A percentile compares a stretch with the other conserved stretches of the same genome.
These are phyloP conservation scores for Prunus yedoensis DNA, from an alignment of 331 rosid genomes.

Conservation along the genomic window DNA sequence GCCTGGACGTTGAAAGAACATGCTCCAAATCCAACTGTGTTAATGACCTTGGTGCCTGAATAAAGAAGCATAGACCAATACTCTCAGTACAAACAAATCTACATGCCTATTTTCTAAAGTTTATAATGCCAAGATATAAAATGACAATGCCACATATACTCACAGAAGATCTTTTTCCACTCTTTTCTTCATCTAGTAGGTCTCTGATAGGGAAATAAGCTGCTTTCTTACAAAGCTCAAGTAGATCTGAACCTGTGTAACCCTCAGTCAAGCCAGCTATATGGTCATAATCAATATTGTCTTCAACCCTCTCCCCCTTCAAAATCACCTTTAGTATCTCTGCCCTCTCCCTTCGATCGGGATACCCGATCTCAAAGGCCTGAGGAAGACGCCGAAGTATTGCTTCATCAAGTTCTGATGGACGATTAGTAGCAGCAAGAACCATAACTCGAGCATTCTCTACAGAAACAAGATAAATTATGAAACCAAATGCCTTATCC, in stretches of 20 bases:
- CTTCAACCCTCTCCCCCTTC: slow-evolving; percentile 77
- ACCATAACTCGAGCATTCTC: slow-evolving; percentile 94
- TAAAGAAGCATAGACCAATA: slow-evolving; percentile 17
- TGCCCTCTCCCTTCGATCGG: slow-evolving; percentile 73
- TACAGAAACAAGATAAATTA: slow-evolving; percentile 26
- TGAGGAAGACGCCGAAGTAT: slow-evolving; percentile 97
- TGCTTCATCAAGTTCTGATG: slow-evolving; percentile 99
- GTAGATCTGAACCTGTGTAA: slow-evolving; percentile 94
- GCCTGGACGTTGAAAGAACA: slow-evolving; percentile 61
- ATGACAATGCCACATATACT: slow-evolving; percentile 35
- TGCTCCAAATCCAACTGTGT: slow-evolving; percentile 68
- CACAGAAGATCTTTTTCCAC: slow-evolving; percentile 61
- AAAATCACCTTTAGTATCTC: slow-evolving; percentile 80
- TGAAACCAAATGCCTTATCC: slow-evolving; percentile 16
- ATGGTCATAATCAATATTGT: slow-evolving; percentile 47
- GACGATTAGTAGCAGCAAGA: slow-evolving; percentile 98
- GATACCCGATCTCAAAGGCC: slow-evolving; percentile 88
- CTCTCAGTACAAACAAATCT: slow-evolving; percentile 19
- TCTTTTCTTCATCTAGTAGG: slow-evolving; percentile 70
- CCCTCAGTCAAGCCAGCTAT: slow-evolving; percentile 71
- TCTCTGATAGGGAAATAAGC: slow-evolving; percentile 92
- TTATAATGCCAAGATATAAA: neutral
- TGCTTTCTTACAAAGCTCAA: slow-evolving; percentile 96
- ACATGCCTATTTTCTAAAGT: neutral
- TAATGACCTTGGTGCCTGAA: slow-evolving; percentile 78